Evolutionary conservation across 2,329 filamentous ascomycete species (phyloP).

Genomic region (Periconia sp.): DNA sequence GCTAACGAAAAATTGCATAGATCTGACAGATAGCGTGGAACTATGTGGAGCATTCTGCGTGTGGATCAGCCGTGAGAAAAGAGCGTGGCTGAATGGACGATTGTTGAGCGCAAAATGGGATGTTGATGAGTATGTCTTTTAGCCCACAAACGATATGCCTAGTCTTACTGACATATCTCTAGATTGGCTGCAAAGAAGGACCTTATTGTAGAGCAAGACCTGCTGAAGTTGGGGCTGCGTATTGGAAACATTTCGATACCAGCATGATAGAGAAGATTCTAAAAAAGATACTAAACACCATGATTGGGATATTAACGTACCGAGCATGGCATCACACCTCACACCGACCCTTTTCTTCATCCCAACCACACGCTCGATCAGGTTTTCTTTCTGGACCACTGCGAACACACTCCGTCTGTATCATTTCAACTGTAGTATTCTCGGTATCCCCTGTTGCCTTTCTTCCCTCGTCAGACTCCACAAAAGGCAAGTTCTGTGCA

Average conservation of each 20-base stretch:
- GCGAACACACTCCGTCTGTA: neutral
- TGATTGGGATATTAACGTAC: neutral
- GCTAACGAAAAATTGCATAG: slow-evolving; percentile 9
- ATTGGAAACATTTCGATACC: slow-evolving; percentile 1
- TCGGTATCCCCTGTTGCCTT: neutral
- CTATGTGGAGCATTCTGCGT: slow-evolving; percentile 37
- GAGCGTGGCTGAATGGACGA: slow-evolving; percentile 34
- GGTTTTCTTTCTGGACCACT: neutral
- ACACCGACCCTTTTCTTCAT: neutral
- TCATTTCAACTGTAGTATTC: neutral
- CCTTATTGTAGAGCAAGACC: slow-evolving; percentile 23
- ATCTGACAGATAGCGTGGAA: slow-evolving; percentile 30
- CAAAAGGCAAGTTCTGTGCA: slow-evolving; percentile 9
- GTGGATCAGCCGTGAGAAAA: slow-evolving; percentile 33
- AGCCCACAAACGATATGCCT: slow-evolving; percentile 1
- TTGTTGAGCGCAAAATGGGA: slow-evolving; percentile 34
- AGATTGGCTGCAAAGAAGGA: slow-evolving; percentile 25
- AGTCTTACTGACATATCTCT: slow-evolving; percentile 32
- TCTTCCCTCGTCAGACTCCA: neutral
- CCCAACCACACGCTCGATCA: neutral
- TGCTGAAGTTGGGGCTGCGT: slow-evolving; percentile 30
- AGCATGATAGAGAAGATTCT: neutral
- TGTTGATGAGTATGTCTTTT: slow-evolving; percentile 19
- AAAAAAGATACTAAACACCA: neutral
- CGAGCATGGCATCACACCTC: neutral